Base-by-base conservation (phyloP, 148 eudicot species). In the Rhododendron simsii region DNA sequence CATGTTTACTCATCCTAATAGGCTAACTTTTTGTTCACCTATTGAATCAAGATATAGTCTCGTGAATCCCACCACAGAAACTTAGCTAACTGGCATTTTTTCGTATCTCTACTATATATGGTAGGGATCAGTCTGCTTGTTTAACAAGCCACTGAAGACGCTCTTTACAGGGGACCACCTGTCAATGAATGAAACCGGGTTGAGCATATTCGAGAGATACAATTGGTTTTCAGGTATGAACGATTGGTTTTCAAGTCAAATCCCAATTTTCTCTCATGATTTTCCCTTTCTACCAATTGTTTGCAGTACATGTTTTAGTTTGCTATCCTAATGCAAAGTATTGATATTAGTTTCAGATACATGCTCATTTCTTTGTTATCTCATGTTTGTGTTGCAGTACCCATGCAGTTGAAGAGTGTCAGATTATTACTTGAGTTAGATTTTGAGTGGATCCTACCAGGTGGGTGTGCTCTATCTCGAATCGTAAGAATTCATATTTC, bases 401-500 rank as follows among this genome's bases (percentile, higher is more conserved):
- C 91, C 11, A 59, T 83, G 59, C 94, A 92, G 78, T 55, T 92
- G 87, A 44, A 83, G 41, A 90, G 90, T 71, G 91, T 91, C 75
- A 83, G 84, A 57, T 81, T 78, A 86, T 87, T 92, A 76, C 86
- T 89, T 51, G 89, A 89, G 23, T 78, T 92, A 79, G 92, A 90
- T 35, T 92, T 92, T 87, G 90, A 90, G 84, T 92, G 93, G 93
- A 90, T 92, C 50, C 86, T 92, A 83, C 91, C 92, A 20, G 93
- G 93, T 92, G 26, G 55, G 86, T 85, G 33, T 47, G 28, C 26
- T 63, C 53, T 55, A 37, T 14, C 51, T 55, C 75, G n/a, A 16
- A 30, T 10, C 2, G 8, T 48, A 5, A n/a, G 5, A 79, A 79
- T 26, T 30, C 35, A 13, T 69, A 21, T 69, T n/a, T 69, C 2